phyloP scores from a whole-genome alignment of 306 rosid species.

The Glycine latifolia region DNA sequence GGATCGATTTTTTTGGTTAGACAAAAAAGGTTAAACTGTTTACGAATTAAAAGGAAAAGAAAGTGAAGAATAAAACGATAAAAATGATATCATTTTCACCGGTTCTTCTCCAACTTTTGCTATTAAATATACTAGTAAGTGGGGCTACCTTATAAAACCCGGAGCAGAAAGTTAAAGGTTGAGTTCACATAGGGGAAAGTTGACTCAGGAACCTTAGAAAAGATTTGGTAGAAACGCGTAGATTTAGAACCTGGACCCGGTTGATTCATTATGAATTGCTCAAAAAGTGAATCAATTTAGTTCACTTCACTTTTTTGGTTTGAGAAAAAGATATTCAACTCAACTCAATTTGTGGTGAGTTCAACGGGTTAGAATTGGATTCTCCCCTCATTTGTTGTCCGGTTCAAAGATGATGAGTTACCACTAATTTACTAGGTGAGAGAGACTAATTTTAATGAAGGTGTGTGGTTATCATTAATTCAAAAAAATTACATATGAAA shows the following conservation, averaged over 20 bases:
- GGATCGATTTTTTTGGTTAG: neutral
- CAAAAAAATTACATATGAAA: too few relatives aligned
- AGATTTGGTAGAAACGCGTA: constrained; percentile 53
- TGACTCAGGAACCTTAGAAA: neutral
- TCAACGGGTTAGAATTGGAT: too few relatives aligned
- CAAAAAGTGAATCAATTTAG: neutral
- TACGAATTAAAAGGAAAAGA: neutral
- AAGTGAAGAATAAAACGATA: neutral
- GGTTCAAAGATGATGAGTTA: too few relatives aligned
- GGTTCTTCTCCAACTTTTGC: neutral
- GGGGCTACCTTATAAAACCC: constrained; percentile 42
- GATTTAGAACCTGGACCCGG: too few relatives aligned
- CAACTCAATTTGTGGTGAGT: too few relatives aligned
- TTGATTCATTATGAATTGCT: neutral
- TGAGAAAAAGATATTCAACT: too few relatives aligned
- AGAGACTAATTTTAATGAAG: too few relatives aligned
- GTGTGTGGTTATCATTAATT: too few relatives aligned
- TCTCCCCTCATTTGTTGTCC: too few relatives aligned
- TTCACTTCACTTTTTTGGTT: too few relatives aligned
- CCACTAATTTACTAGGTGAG: too few relatives aligned
- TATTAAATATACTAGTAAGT: constrained; percentile 20
- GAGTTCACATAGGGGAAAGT: constrained; percentile 21
- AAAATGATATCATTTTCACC: neutral
- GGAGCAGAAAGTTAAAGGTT: constrained; percentile 46
- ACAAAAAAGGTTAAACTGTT: neutral